Conservation (phyloP, 345 rosid genomes). For the Syzygium grande region DNA sequence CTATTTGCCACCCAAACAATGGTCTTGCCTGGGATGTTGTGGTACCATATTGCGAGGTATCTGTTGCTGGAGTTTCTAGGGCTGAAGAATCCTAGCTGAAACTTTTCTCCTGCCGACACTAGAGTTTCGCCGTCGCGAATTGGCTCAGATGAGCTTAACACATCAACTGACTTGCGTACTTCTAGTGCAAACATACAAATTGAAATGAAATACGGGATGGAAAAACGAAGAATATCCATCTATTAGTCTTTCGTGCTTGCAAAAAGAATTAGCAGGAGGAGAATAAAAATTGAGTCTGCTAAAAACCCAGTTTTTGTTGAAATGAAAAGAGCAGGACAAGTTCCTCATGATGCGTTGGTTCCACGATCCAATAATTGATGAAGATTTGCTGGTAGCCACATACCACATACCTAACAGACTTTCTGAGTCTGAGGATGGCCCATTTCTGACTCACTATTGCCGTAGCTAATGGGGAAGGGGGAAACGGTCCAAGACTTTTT, state of each 20-base stretch:
- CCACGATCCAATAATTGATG: too few species aligned
- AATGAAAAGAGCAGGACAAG: neutral
- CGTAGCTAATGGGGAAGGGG: neutral
- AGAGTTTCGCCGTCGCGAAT: neutral
- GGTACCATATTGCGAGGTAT: neutral
- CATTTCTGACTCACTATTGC: neutral
- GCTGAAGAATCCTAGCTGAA: neutral
- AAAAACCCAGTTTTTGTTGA: neutral
- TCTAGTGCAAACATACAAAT: neutral
- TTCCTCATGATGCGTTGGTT: too few species aligned
- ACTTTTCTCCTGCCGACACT: neutral
- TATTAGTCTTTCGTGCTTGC: neutral
- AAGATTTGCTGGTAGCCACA: neutral
- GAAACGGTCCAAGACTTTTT: neutral
- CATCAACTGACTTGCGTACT: neutral
- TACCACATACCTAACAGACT: neutral
- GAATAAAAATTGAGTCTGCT: neutral
- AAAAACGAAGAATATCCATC: neutral
- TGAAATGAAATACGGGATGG: neutral
- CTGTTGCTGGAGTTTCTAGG: neutral
- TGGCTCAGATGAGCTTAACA: neutral
- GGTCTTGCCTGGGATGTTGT: neutral
- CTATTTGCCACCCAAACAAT: conserved; percentile 35
- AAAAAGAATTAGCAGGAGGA: neutral
- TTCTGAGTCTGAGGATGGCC: neutral